Conservation (phyloP, 495 filamentous ascomycete species). For the Penicillium riverlandense region DNA sequence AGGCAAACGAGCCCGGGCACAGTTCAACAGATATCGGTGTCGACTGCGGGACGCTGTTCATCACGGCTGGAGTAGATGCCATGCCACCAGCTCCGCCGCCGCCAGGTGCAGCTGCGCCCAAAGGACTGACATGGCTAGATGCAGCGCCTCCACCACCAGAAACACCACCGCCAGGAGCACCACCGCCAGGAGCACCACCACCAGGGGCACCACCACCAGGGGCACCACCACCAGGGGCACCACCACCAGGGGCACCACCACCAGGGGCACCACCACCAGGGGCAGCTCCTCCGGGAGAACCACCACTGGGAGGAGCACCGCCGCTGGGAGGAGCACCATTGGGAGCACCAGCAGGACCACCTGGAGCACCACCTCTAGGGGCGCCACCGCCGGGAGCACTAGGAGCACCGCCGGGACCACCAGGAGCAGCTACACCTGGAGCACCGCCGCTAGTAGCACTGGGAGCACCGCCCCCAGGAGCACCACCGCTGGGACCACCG, state of each 20-base stretch:
- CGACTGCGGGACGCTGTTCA: not conserved
- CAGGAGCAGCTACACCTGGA: too few species aligned
- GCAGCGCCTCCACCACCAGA: not conserved
- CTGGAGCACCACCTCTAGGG: conserved; percentile 2
- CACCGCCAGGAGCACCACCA: conserved; percentile 2
- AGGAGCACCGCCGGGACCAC: not conserved
- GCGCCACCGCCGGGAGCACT: too few species aligned
- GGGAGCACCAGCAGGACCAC: not conserved
- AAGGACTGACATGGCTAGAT: too few species aligned
- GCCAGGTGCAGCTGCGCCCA: too few species aligned
- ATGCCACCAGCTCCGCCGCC: too few species aligned
- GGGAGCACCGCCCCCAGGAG: too few species aligned
- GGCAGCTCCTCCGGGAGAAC: not conserved
- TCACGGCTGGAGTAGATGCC: too few species aligned
- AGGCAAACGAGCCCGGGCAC: conserved; percentile 7
- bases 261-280: conserved; percentile 2
- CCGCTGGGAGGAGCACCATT: conserved; percentile 5
- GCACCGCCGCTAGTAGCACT: too few species aligned
- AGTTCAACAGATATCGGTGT: conserved; percentile 5
- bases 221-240: not conserved
- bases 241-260: not conserved
- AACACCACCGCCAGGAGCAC: not conserved
- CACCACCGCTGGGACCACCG: too few species aligned
- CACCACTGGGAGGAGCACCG: conserved; percentile 1
- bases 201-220: not conserved